Evolutionary conservation across 2,329 filamentous ascomycete species (phyloP).

Genomic region (Nannizziopsis barbatae): DNA sequence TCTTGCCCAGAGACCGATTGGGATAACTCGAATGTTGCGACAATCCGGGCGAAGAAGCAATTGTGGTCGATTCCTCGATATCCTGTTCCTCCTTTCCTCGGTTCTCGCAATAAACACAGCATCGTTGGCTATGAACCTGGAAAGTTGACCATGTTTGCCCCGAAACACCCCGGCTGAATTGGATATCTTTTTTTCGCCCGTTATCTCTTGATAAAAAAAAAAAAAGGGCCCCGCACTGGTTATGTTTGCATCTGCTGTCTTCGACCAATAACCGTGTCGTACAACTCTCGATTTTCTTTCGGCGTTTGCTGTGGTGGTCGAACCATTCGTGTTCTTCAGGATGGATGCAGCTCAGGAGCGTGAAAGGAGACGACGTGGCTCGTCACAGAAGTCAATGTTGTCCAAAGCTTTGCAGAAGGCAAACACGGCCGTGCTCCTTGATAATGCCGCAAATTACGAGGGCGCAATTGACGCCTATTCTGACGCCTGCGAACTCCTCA

Average conservation of each 20-base stretch:
- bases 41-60: neutral
- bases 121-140: too few species aligned
- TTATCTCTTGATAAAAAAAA: too few species aligned
- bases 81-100: too few species aligned
- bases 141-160: too few species aligned
- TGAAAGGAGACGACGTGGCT: constrained; percentile 27
- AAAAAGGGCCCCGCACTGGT: too few species aligned
- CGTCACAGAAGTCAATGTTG: constrained; percentile 86
- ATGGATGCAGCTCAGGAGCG: constrained; percentile 8
- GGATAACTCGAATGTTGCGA: neutral
- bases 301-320: neutral
- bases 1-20: neutral
- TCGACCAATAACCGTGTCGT: too few species aligned
- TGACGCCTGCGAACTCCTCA: constrained; percentile 78
- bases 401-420: constrained; percentile 92
- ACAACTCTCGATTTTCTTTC: neutral
- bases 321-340: neutral
- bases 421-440: constrained; percentile 86
- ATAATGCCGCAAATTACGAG: constrained; percentile 91
- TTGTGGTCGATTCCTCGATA: neutral
- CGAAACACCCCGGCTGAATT: too few species aligned
- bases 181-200: too few species aligned
- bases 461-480: constrained; percentile 81
- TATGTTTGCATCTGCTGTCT: too few species aligned
- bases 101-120: too few species aligned